Percentiles rank a stretch among this genome's conserved stretches.
Evolutionary conservation across 1,139 yeast species (phyloP).

Genomic region (Blastobotrys petasosporus): DNA sequence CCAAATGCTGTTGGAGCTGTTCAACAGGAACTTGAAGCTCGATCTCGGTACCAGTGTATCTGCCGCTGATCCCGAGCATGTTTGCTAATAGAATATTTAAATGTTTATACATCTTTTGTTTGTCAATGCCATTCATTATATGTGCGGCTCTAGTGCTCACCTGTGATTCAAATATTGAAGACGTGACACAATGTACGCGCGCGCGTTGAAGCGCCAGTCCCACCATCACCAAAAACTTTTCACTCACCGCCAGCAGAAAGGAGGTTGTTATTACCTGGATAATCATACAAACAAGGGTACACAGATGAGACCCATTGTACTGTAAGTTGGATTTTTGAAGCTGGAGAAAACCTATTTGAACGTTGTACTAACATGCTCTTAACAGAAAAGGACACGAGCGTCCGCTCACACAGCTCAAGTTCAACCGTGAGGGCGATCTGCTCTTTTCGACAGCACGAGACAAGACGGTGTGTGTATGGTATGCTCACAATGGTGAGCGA

Average conservation of each 20-base stretch:
- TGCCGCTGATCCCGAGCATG: conserved; percentile 48
- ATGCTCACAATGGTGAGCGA: conserved; percentile 92
- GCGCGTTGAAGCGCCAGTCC: too few species aligned
- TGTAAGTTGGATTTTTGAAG: conserved; percentile 8
- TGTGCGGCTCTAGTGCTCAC: too few species aligned
- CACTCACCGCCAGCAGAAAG: neutral
- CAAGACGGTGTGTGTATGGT: conserved; percentile 68
- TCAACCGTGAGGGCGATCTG: conserved; percentile 91
- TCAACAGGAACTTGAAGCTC: conserved; percentile 59
- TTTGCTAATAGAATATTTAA: conserved; percentile 41
- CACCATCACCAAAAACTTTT: neutral
- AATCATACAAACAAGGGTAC: neutral
- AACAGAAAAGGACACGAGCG: conserved; percentile 34
- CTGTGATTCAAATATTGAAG: too few species aligned
- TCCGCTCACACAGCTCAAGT: conserved; percentile 73
- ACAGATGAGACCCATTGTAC: conserved; percentile 24
- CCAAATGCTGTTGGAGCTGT: conserved; percentile 63
- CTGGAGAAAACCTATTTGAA: conserved; percentile 3
- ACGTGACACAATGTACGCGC: too few species aligned
- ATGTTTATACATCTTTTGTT: too few species aligned
- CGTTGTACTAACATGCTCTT: conserved; percentile 2
- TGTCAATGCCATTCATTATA: too few species aligned
- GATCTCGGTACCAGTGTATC: conserved; percentile 62
- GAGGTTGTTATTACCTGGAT: neutral
- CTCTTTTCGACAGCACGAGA: conserved; percentile 92